phyloP scores from a whole-genome alignment of 805 yeast species.

The Nakazawaea ernobii region DNA sequence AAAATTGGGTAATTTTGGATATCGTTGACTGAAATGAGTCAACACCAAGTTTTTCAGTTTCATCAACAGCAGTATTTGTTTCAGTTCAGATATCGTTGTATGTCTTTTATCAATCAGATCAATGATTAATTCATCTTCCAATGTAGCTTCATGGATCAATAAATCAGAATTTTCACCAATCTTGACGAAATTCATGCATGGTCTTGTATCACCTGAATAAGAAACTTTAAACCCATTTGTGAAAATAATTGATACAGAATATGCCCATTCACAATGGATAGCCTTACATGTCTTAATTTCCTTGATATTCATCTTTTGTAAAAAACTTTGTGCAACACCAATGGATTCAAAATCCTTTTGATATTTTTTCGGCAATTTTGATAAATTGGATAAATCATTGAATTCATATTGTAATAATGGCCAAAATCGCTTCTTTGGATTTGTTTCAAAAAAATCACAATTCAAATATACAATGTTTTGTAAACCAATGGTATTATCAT shows the following conservation, averaged over 20 bases:
- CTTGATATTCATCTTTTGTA: constrained; percentile 34
- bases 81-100: constrained; percentile 85
- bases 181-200: constrained; percentile 56
- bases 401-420: background rate
- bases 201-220: constrained; percentile 95
- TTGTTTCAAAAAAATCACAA: constrained; percentile 45
- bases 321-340: constrained; percentile 27
- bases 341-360: background rate
- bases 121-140: constrained; percentile 68
- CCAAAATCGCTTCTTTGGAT: background rate
- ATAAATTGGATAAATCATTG: constrained; percentile 18
- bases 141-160: constrained; percentile 88
- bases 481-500: constrained; percentile 30
- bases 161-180: constrained; percentile 67
- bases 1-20: constrained; percentile 43
- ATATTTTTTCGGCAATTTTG: constrained; percentile 12
- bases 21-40: constrained; percentile 93
- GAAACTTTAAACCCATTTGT: constrained; percentile 55
- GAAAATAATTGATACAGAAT: constrained; percentile 49
- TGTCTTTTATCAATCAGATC: constrained; percentile 84
- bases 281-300: constrained; percentile 65
- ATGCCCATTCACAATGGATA: constrained; percentile 79
- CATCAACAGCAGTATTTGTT: constrained; percentile 66
- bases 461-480: constrained; percentile 45
- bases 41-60: constrained; percentile 61